A percentile compares a stretch with the other conserved stretches of the same genome.
Evolutionary conservation across 495 filamentous ascomycete genomes (phyloP).

Genomic region (Tuber brumale): DNA sequence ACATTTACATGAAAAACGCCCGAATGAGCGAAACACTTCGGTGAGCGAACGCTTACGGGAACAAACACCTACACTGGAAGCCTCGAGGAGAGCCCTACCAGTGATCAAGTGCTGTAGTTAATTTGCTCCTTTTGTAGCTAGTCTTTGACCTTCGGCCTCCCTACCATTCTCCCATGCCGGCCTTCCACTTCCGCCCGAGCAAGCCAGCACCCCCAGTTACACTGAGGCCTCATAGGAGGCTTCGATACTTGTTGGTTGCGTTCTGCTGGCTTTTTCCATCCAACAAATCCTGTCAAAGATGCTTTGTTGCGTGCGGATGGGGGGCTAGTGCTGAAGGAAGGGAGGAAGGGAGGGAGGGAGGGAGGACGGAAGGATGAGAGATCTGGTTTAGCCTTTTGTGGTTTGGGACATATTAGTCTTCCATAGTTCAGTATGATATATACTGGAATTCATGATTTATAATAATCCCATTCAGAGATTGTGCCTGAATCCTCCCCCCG

Average conservation of each 20-base stretch:
- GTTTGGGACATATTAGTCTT: neutral
- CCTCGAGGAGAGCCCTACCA: too few species aligned
- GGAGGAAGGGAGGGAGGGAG: neutral
- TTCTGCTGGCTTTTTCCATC: neutral
- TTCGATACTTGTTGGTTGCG: neutral
- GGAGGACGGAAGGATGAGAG: neutral
- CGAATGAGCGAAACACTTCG: too few species aligned
- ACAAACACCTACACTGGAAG: too few species aligned
- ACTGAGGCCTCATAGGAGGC: neutral
- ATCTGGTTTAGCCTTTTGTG: neutral
- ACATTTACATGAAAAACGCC: too few species aligned
- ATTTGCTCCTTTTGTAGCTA: too few species aligned
- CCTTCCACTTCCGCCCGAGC: too few species aligned
- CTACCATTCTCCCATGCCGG: too few species aligned
- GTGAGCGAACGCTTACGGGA: too few species aligned
- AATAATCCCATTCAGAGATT: neutral
- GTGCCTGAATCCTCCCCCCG: neutral
- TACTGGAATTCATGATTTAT: neutral
- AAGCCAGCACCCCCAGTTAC: neutral
- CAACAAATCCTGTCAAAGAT: neutral
- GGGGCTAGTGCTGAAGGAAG: neutral
- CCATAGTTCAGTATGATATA: neutral
- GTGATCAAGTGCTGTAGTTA: too few species aligned
- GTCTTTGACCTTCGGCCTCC: too few species aligned
- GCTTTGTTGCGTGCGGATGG: neutral